Conservation (phyloP, 768 basidiomycete species). For the Boletus bicolor region DNA sequence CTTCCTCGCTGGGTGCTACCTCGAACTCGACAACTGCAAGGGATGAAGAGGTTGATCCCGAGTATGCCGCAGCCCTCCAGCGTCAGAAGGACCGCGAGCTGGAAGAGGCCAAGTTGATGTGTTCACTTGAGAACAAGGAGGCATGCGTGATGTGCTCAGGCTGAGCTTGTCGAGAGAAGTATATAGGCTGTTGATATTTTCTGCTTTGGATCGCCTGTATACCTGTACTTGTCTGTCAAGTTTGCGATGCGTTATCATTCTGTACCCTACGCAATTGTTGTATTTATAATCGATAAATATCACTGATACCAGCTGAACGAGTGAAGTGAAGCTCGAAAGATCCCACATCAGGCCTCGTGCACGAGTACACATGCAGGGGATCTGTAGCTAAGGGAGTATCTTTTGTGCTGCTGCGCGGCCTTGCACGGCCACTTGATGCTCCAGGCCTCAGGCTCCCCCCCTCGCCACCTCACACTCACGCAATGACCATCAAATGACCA, state of each 20-base stretch:
- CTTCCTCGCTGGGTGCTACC: slow-evolving; percentile 16
- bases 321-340: background rate
- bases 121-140: slow-evolving; percentile 92
- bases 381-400: background rate
- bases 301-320: background rate
- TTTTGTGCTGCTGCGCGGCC: too few species aligned
- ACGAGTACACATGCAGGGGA: too few species aligned
- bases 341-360: too few species aligned
- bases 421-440: background rate
- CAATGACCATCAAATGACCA: background rate
- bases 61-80: slow-evolving; percentile 75
- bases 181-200: background rate
- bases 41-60: slow-evolving; percentile 50
- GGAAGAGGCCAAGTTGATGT: slow-evolving; percentile 78
- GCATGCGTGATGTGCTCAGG: slow-evolving; percentile 92
- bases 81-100: slow-evolving; percentile 68
- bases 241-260: background rate
- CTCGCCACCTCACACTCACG: background rate
- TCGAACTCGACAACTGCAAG: slow-evolving; percentile 25
- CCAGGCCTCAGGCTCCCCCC: background rate
- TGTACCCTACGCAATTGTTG: slow-evolving; percentile 19
- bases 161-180: slow-evolving; percentile 31
- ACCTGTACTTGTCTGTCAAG: background rate
- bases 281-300: slow-evolving; percentile 15
- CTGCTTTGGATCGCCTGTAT: slow-evolving; percentile 5